Evolutionary conservation across 176 grass and related monocot species (phyloP).

Genomic region (Carex myosuroides): DNA sequence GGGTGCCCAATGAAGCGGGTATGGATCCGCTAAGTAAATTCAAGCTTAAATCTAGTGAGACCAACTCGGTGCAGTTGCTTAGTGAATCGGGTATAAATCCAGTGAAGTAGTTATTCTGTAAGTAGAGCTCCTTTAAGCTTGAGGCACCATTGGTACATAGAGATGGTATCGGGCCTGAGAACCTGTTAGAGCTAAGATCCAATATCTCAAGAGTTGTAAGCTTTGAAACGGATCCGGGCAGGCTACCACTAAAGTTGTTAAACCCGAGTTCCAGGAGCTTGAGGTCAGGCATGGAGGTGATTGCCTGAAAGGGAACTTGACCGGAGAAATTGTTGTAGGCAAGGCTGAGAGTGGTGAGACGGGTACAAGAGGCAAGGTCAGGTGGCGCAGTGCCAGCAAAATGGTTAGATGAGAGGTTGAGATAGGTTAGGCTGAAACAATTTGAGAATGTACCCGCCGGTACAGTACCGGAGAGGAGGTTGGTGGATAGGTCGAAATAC

Average conservation of each 20-base stretch:
- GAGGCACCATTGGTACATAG: constrained; percentile 40
- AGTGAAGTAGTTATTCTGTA: constrained; percentile 88
- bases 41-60: constrained; percentile 92
- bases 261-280: constrained; percentile 54
- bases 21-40: constrained; percentile 68
- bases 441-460: constrained; percentile 31
- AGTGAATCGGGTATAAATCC: constrained; percentile 59
- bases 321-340: constrained; percentile 90
- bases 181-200: constrained; percentile 85
- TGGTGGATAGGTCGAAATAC: constrained; percentile 79
- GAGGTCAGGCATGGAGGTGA: constrained; percentile 47
- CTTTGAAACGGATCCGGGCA: constrained; percentile 42
- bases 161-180: constrained; percentile 62
- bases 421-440: constrained; percentile 37
- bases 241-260: constrained; percentile 62
- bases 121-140: constrained; percentile 62
- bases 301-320: constrained; percentile 38
- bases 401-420: constrained; percentile 82
- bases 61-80: constrained; percentile 65
- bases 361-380: constrained; percentile 41
- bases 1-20: constrained; percentile 44
- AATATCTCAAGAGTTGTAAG: constrained; percentile 60
- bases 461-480: constrained; percentile 44
- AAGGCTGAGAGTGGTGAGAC: constrained; percentile 51
- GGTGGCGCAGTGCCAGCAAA: constrained; percentile 49